phyloP scores from a whole-genome alignment of 2,329 filamentous ascomycete genomes.

The Epichloe sylvatica region DNA sequence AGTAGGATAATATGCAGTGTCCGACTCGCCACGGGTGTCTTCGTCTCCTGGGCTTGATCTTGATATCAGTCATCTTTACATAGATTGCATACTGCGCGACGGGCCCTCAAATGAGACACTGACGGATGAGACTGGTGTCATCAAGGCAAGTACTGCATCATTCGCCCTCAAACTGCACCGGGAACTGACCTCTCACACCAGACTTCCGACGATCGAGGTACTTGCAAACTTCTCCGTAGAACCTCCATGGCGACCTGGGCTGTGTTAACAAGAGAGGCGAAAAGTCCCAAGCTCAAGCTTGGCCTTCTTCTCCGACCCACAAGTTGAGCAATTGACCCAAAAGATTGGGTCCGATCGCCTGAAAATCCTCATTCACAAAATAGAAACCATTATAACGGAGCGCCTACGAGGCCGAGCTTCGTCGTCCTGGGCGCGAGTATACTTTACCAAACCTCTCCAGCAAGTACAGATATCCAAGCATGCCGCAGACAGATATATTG shows the following conservation, averaged over 20 bases:
- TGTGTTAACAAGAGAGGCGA: not conserved
- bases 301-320: slow-evolving; percentile 22
- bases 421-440: not conserved
- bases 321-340: slow-evolving; percentile 14
- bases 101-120: slow-evolving; percentile 1
- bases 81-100: slow-evolving; percentile 2
- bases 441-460: slow-evolving; percentile 1
- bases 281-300: slow-evolving; percentile 13
- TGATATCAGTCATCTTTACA: not conserved
- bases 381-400: slow-evolving; percentile 7
- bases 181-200: not conserved
- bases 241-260: not conserved
- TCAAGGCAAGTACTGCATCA: not conserved
- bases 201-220: slow-evolving; percentile 5
- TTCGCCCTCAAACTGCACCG: not conserved
- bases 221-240: not conserved
- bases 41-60: not conserved
- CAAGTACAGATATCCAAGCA: not conserved
- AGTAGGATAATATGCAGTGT: not conserved
- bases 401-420: not conserved
- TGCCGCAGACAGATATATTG: not conserved
- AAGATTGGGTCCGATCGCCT: slow-evolving; percentile 8
- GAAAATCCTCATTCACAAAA: slow-evolving; percentile 6
- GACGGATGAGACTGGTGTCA: slow-evolving; percentile 1
- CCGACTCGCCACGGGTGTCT: not conserved